Percentiles rank a stretch among this genome's conserved stretches.
phyloP scores from a whole-genome alignment of 352 stramenopile species.

The Globisporangium carolinianum region DNA sequence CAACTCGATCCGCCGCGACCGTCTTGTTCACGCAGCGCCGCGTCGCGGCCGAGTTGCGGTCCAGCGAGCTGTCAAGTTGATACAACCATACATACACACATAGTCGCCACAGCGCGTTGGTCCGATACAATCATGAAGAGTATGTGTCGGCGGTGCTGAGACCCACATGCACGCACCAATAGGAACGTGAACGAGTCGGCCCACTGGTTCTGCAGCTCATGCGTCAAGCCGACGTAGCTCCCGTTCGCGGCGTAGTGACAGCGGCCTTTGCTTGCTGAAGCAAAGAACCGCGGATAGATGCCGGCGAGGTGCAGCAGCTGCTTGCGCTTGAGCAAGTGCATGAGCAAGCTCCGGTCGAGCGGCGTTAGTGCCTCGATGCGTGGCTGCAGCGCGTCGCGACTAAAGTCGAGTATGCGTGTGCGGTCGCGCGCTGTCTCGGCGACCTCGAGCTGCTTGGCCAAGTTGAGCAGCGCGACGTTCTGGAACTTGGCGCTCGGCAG shows the following conservation, averaged over 20 bases:
- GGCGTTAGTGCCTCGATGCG: constrained; percentile 28
- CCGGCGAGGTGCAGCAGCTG: constrained; percentile 59
- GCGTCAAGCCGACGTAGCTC: constrained; percentile 54
- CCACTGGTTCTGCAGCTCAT: constrained; percentile 77
- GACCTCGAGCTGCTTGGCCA: constrained; percentile 32
- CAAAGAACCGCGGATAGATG: constrained; percentile 74
- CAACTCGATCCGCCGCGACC: constrained; percentile 36
- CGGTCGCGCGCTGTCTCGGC: constrained; percentile 28
- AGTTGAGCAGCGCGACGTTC: constrained; percentile 32
- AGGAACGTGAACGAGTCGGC: constrained; percentile 59
- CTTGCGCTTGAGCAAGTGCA: constrained; percentile 78
- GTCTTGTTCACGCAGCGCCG: constrained; percentile 26
- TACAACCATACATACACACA: not conserved
- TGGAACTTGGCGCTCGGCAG: constrained; percentile 34
- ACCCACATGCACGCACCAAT: constrained; percentile 23
- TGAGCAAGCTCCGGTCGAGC: constrained; percentile 36
- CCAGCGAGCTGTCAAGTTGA: constrained; percentile 35
- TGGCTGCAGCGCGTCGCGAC: constrained; percentile 12
- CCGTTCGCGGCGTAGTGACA: constrained; percentile 50
- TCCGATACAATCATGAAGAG: not conserved
- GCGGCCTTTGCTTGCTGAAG: constrained; percentile 30
- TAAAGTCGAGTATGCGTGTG: constrained; percentile 13
- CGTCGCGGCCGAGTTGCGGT: constrained; percentile 29
- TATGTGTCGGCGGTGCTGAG: not conserved
- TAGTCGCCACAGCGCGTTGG: too few species aligned